Evolutionary conservation across 306 rosid species (phyloP).

Genomic region (Myrica gale): DNA sequence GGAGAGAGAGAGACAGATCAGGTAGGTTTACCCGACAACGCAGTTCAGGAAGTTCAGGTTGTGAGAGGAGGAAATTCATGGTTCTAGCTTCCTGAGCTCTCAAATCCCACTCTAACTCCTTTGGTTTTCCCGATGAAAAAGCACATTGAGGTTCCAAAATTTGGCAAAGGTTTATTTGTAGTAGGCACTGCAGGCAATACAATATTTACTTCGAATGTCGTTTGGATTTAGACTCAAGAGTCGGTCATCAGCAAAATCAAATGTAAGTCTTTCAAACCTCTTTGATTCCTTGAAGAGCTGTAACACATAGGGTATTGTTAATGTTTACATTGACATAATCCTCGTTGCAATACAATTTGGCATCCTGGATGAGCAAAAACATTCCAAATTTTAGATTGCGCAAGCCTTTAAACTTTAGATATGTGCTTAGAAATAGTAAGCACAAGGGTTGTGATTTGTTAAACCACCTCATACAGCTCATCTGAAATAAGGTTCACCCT

Average conservation of each 20-base stretch:
- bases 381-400: neutral
- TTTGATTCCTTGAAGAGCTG: neutral
- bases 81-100: slow-evolving; percentile 4
- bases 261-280: neutral
- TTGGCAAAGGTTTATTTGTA: slow-evolving; percentile 28
- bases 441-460: neutral
- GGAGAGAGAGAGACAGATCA: neutral
- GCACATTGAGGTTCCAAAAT: slow-evolving; percentile 33
- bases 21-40: slow-evolving; percentile 24
- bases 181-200: slow-evolving; percentile 21
- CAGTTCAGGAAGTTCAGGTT: slow-evolving; percentile 13
- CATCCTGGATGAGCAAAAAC: neutral
- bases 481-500: slow-evolving; percentile 26
- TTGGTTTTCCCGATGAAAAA: slow-evolving; percentile 23
- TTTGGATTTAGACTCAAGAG: neutral
- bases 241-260: neutral
- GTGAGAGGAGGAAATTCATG: slow-evolving; percentile 16
- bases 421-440: neutral
- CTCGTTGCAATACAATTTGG: neutral
- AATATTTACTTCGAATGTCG: neutral
- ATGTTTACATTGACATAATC: neutral
- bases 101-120: slow-evolving; percentile 24
- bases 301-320: slow-evolving; percentile 9
- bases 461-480: slow-evolving; percentile 23
- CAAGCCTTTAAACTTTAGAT: neutral